phyloP scores from a whole-genome alignment of 345 rosid species.

The Euphorbia lathyris region DNA sequence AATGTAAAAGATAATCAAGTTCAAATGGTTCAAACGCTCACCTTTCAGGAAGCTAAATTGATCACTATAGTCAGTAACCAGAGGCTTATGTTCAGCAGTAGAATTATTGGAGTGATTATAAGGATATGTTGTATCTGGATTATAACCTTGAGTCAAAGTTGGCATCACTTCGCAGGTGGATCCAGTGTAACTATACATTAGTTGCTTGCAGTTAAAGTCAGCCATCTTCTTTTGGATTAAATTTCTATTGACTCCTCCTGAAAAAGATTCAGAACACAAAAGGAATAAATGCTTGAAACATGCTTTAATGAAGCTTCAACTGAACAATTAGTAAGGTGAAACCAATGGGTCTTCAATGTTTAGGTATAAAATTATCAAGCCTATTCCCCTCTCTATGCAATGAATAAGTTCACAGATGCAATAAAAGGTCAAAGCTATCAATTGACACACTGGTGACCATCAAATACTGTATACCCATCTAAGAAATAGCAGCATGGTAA shows the following conservation, averaged over 20 bases:
- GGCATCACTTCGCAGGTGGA: constrained; percentile 6
- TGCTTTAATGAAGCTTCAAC: constrained; percentile 2
- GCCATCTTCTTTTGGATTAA: constrained; percentile 10
- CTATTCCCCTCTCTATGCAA: not conserved
- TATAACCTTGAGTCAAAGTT: not conserved
- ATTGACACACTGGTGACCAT: not conserved
- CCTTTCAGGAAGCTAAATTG: constrained; percentile 14
- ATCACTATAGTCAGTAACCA: not conserved
- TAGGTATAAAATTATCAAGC: not conserved
- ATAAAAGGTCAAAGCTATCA: not conserved
- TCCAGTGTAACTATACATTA: not conserved
- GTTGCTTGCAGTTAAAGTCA: constrained; percentile 3
- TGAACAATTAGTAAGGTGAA: constrained; percentile 7
- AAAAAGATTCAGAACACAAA: not conserved
- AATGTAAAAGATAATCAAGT: not conserved
- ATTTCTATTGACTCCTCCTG: constrained; percentile 16
- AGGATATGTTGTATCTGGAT: constrained; percentile 3
- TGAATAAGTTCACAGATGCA: not conserved
- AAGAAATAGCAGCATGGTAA: not conserved
- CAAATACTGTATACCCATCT: not conserved
- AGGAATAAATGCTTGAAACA: not conserved
- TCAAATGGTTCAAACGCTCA: not conserved
- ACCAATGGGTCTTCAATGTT: not conserved
- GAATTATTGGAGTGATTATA: not conserved
- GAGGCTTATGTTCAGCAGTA: not conserved